Percentiles rank a stretch among this genome's conserved stretches.
Evolutionary conservation across 257 asterid genomes (phyloP).

Genomic region (Apocynum venetum): DNA sequence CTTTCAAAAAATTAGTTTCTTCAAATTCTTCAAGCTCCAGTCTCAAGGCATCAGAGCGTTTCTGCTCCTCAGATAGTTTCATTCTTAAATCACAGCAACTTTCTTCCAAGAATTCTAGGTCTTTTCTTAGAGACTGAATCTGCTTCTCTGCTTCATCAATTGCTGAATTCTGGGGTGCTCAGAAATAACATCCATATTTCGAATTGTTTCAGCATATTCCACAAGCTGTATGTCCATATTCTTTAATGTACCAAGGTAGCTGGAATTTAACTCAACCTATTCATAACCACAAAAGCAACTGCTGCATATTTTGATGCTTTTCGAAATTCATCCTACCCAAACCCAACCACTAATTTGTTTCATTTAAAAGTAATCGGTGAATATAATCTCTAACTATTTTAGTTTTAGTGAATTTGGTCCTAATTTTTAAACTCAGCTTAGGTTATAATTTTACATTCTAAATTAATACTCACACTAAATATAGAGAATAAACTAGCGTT

Average conservation of each 20-base stretch:
- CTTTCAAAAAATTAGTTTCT: conserved; percentile 41
- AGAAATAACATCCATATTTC: conserved; percentile 35
- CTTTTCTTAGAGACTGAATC: conserved; percentile 44
- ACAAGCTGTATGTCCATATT: conserved; percentile 39
- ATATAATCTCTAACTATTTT: too few relatives aligned
- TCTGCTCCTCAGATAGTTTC: conserved; percentile 50
- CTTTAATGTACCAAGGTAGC: conserved; percentile 34
- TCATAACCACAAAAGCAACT: conserved; percentile 69
- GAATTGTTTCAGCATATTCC: conserved; percentile 38
- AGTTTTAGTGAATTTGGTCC: too few relatives aligned
- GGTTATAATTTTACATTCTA: too few relatives aligned
- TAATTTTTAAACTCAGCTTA: too few relatives aligned
- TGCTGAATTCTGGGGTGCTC: conserved; percentile 36
- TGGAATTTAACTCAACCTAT: conserved; percentile 63
- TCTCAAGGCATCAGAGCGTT: conserved; percentile 30
- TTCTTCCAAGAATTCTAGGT: conserved; percentile 42
- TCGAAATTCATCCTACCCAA: conserved; percentile 51
- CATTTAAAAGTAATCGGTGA: too few relatives aligned
- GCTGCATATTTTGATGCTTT: conserved; percentile 68
- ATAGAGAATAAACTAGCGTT: too few relatives aligned
- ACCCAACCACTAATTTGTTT: too few relatives aligned
- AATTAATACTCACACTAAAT: too few relatives aligned
- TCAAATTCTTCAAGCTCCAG: conserved; percentile 50
- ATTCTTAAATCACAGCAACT: conserved; percentile 33
- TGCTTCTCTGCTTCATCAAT: conserved; percentile 42